Conservation (phyloP, 2,329 filamentous ascomycete species). For the Neopestalotiopsis clavispora region DNA sequence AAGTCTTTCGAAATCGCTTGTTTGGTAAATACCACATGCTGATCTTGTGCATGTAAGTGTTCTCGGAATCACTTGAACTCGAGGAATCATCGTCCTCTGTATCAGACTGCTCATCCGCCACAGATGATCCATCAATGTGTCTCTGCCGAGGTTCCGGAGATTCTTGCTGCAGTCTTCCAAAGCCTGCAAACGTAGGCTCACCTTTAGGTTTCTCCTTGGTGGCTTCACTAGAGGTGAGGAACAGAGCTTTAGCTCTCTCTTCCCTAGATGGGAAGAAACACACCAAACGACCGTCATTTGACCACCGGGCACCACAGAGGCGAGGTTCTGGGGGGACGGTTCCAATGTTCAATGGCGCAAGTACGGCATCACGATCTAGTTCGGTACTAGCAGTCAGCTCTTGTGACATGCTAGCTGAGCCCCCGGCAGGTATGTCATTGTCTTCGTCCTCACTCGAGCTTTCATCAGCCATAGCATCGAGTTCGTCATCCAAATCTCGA, state of each 20-base stretch:
- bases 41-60: conserved; percentile 65
- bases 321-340: conserved; percentile 62
- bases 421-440: conserved; percentile 55
- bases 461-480: conserved; percentile 68
- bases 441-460: conserved; percentile 88
- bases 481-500: conserved; percentile 63
- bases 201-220: conserved; percentile 55
- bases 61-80: conserved; percentile 65
- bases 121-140: conserved; percentile 54
- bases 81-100: conserved; percentile 55
- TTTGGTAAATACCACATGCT: conserved; percentile 61
- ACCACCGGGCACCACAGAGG: conserved; percentile 65
- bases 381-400: conserved; percentile 61
- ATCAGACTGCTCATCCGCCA: conserved; percentile 55
- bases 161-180: conserved; percentile 59
- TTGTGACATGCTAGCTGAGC: conserved; percentile 65
- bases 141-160: conserved; percentile 51
- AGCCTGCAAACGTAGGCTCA: conserved; percentile 62
- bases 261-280: conserved; percentile 75
- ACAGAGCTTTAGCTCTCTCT: conserved; percentile 57
- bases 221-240: conserved; percentile 51
- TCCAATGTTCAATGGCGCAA: conserved; percentile 56
- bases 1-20: conserved; percentile 57
- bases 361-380: conserved; percentile 49
- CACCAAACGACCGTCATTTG: conserved; percentile 65